Conservation (phyloP, 2,329 filamentous ascomycete genomes). For the Parafenestella ontariensis region DNA sequence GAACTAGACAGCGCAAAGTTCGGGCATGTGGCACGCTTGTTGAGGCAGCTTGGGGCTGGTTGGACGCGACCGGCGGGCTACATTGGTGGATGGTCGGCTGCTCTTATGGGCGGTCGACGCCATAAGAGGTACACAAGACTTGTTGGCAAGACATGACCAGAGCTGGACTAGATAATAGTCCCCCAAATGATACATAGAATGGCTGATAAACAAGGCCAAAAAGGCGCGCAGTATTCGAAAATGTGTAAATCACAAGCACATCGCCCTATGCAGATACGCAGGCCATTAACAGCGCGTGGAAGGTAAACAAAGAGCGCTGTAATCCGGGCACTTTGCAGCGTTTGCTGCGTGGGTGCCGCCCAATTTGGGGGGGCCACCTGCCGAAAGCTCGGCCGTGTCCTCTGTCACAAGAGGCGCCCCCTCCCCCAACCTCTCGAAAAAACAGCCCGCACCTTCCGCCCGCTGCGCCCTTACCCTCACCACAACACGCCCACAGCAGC, state of each 20-base stretch:
- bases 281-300: not conserved
- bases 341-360: not conserved
- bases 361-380: not conserved
- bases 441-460: not conserved
- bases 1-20: not conserved
- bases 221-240: too few relatives aligned
- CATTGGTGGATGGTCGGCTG: conserved; percentile 14
- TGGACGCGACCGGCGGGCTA: not conserved
- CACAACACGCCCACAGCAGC: conserved; percentile 7
- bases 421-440: not conserved
- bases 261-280: too few relatives aligned
- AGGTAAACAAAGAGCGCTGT: conserved; percentile 9
- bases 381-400: not conserved
- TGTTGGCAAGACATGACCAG: not conserved
- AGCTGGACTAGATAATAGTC: not conserved
- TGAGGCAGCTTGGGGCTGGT: not conserved
- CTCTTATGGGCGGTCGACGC: conserved; percentile 15
- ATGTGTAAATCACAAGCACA: too few relatives aligned
- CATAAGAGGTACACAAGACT: not conserved
- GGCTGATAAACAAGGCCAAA: too few relatives aligned
- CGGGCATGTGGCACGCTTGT: not conserved
- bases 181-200: not conserved
- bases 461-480: conserved; percentile 4
- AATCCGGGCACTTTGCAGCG: too few relatives aligned
- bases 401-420: not conserved